Evolutionary conservation across 495 filamentous ascomycete species (phyloP).

Genomic region (Friedmanniomyces simplex): DNA sequence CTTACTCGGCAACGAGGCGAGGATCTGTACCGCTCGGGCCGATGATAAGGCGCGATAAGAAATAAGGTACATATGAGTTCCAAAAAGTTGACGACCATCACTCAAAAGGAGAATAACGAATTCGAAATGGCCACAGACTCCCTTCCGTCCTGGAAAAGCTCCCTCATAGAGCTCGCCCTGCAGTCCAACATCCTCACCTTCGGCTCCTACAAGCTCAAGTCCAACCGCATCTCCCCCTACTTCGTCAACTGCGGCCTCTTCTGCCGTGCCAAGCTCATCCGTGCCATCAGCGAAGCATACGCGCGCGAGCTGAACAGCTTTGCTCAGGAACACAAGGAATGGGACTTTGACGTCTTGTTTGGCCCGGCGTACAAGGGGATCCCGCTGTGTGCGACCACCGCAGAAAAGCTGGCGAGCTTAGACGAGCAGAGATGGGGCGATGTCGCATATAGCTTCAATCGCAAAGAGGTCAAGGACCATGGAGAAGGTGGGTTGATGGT

Average conservation of each 20-base stretch:
- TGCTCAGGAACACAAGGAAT: conserved; percentile 29
- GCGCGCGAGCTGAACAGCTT: conserved; percentile 54
- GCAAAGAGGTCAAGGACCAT: conserved; percentile 90
- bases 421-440: conserved; percentile 43
- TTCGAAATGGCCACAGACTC: conserved; percentile 6
- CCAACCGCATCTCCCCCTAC: conserved; percentile 87
- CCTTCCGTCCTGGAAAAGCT: conserved; percentile 41
- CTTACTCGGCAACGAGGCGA: too few species aligned
- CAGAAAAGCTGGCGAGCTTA: conserved; percentile 56
- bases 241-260: conserved; percentile 94
- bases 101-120: background rate
- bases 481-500: conserved; percentile 90
- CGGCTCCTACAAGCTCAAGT: conserved; percentile 83
- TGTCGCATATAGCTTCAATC: conserved; percentile 80
- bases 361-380: conserved; percentile 97
- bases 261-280: conserved; percentile 62
- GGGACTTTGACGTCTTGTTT: conserved; percentile 60
- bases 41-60: too few species aligned
- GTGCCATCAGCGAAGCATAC: conserved; percentile 66
- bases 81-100: too few species aligned
- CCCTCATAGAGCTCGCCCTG: conserved; percentile 64
- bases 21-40: too few species aligned
- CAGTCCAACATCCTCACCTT: conserved; percentile 70
- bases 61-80: too few species aligned
- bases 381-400: conserved; percentile 63